Base-by-base conservation (phyloP, 306 rosid species). In the Ormosia emarginata region DNA sequence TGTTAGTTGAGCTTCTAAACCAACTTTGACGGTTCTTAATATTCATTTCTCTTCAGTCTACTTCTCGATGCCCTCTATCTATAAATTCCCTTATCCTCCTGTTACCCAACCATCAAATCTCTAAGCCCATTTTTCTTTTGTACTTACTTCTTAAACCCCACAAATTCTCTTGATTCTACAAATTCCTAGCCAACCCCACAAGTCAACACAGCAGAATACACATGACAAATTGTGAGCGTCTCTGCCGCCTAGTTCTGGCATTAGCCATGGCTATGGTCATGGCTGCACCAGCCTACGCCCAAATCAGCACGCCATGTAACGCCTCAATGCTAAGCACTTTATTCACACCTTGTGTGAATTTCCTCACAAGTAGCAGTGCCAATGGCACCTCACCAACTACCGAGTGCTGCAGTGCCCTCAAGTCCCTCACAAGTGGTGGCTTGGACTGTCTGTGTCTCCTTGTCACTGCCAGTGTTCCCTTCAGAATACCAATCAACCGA, bases 1-100 rank as follows among this genome's bases (percentile, higher is more conserved):
- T 12, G 83, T 94, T 92, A 79, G 97, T 86, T 95, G 87, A 95
- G 75, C 98, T 89, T 84, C 93, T 77, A 80, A 88, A 93, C 91
- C 96, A 82, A 91, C 88, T 82, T 52, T 81, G 71, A 75, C 58
- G 30, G 87, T 79, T 77, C 79, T 55, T 39, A 50, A 67, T 66
- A 18, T 15, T 68, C 61, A 39, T 67, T 70, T 15, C 69, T 66
- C 75, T 75, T 79, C 74, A 13, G 34, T 46, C 74, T 56, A 33
- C 81, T 37, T 52, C 59, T 72, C 67, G 5, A 62, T 82, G 76
- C 47, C 17, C 56, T 37, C 46, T 34, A 46, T 75, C 82, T 91
- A 89, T 93, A 95, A 93, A 89, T 78, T 30, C 85, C 85, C 86
- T 32, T 12, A 3, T 30, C 84, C 80, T 64, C 29, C 68, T 78